Evolutionary conservation across 495 filamentous ascomycete genomes (phyloP).

Genomic region (Talaromyces ruber): DNA sequence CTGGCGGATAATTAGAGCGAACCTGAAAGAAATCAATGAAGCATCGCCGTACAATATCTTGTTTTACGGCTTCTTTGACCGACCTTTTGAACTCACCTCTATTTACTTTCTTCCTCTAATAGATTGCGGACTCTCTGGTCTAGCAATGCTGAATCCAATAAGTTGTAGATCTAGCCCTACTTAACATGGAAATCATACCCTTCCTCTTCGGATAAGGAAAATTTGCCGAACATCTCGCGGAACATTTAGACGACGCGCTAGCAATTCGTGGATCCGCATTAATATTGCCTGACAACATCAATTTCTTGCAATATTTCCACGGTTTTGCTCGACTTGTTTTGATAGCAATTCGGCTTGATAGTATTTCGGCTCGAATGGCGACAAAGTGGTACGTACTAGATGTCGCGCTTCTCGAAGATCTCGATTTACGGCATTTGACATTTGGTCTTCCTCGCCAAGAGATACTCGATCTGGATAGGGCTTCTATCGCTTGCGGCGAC

Average conservation of each 20-base stretch:
- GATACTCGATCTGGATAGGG: background rate
- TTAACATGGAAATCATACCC: too few relatives aligned
- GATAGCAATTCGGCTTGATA: background rate
- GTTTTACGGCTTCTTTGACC: background rate
- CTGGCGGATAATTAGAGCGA: background rate
- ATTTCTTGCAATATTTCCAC: background rate
- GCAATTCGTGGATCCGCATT: background rate
- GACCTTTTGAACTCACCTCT: background rate
- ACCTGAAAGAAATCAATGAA: background rate
- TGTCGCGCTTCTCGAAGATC: background rate
- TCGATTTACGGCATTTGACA: background rate
- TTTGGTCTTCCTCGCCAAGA: background rate
- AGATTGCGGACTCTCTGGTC: background rate
- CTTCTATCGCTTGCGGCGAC: background rate
- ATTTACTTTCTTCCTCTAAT: background rate
- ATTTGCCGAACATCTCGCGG: background rate
- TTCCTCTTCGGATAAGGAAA: background rate
- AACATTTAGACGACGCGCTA: background rate
- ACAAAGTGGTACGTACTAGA: background rate
- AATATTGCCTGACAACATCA: background rate
- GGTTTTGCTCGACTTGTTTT: background rate
- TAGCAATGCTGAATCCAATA: background rate
- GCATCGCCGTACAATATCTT: background rate
- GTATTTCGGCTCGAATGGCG: background rate
- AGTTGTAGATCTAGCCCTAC: background rate